Evolutionary conservation across 805 yeast genomes (phyloP).

Genomic region (Suhomyces pyralidae): DNA sequence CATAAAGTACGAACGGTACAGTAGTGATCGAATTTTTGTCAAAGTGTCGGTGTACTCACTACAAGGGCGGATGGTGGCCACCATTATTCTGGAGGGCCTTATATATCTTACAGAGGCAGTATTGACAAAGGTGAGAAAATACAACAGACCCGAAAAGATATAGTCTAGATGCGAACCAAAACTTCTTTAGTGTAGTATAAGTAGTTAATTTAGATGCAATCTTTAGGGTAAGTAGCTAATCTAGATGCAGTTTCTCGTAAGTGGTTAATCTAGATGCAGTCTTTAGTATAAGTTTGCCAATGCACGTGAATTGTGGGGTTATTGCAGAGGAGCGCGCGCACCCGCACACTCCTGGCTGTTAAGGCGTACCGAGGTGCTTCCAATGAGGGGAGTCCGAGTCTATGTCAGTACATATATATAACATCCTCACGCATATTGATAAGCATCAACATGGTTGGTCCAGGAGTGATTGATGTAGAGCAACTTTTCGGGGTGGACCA

Average conservation of each 20-base stretch:
- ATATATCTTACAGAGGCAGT: constrained; percentile 6
- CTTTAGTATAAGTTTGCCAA: too few relatives aligned
- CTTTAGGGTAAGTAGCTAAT: too few relatives aligned
- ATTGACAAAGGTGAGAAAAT: neutral
- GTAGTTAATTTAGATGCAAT: too few relatives aligned
- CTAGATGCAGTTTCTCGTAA: too few relatives aligned
- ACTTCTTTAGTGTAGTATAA: too few relatives aligned
- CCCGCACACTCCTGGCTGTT: neutral
- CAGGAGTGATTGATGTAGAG: constrained; percentile 6
- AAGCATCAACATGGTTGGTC: neutral
- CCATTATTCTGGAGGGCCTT: constrained; percentile 34
- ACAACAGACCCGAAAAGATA: neutral
- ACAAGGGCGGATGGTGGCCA: constrained; percentile 28
- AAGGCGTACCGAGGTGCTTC: neutral
- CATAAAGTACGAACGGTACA: constrained; percentile 27
- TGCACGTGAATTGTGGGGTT: neutral
- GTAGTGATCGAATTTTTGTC: constrained; percentile 26
- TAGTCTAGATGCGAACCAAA: too few relatives aligned
- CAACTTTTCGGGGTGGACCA: constrained; percentile 17
- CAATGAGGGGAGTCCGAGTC: neutral
- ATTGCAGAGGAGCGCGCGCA: neutral
- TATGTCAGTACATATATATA: neutral
- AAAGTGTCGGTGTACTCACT: constrained; percentile 21
- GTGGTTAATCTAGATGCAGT: too few relatives aligned
- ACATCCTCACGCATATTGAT: neutral